These are phyloP conservation scores for Elongisporangium senticosum DNA, from an alignment of 352 stramenopile species.

Conservation along the genomic window DNA sequence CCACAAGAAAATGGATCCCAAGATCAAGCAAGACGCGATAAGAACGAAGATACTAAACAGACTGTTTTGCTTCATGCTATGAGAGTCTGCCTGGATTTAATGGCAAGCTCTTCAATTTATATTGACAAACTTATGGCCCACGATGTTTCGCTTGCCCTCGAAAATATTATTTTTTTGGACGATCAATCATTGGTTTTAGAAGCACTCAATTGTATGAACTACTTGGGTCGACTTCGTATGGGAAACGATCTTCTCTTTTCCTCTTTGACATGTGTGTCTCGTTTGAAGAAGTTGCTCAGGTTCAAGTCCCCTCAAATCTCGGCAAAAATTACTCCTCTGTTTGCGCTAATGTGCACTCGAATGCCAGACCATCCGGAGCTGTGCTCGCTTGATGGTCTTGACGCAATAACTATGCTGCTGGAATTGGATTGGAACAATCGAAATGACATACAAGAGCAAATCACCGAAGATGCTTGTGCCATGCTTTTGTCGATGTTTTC, in stretches of 20 bases:
- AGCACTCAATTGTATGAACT: conserved; percentile 24
- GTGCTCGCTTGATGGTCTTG: neutral
- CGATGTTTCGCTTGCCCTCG: conserved; percentile 25
- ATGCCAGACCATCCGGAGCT: conserved; percentile 7
- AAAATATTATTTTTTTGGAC: conserved; percentile 43
- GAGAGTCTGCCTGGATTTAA: conserved; percentile 35
- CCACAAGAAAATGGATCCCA: neutral
- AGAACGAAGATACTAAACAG: conserved; percentile 8
- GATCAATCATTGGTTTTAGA: conserved; percentile 31
- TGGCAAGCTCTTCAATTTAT: conserved; percentile 29
- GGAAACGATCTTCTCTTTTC: conserved; percentile 25
- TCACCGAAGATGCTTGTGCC: conserved; percentile 38
- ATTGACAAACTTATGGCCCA: conserved; percentile 32
- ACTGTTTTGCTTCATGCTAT: conserved; percentile 31
- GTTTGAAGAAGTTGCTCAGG: conserved; percentile 26
- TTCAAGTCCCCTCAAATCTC: conserved; percentile 25
- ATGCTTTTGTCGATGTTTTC: conserved; percentile 48
- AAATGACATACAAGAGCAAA: conserved; percentile 6
- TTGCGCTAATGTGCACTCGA: conserved; percentile 35
- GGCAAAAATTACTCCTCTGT: conserved; percentile 37
- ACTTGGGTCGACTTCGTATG: conserved; percentile 14
- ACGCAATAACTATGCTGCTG: neutral
- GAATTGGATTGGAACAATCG: conserved; percentile 10
- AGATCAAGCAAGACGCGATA: neutral
- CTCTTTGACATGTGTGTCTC: conserved; percentile 20